A percentile compares a stretch with the other conserved stretches of the same genome.
phyloP scores from a whole-genome alignment of 2,329 filamentous ascomycete genomes.

The Xylariales sp. region DNA sequence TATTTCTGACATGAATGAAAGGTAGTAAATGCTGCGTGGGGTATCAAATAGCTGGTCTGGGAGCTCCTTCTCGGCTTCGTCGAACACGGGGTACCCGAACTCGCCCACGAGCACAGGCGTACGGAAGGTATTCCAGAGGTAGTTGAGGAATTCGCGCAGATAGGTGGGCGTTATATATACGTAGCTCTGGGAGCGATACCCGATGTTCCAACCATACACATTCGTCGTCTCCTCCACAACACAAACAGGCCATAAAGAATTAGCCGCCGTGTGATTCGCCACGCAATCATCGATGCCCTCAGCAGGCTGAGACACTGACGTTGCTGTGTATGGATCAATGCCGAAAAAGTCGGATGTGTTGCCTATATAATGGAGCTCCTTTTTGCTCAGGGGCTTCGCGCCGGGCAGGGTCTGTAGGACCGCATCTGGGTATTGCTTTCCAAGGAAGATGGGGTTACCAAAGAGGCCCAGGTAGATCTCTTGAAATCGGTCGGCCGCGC shows the following conservation, averaged over 20 bases:
- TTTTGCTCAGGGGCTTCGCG: constrained; percentile 37
- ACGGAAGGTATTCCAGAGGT: constrained; percentile 69
- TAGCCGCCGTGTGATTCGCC: constrained; percentile 51
- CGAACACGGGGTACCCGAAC: constrained; percentile 68
- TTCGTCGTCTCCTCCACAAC: constrained; percentile 60
- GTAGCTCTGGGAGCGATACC: constrained; percentile 65
- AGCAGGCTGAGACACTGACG: constrained; percentile 60
- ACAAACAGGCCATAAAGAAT: constrained; percentile 63
- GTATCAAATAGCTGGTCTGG: constrained; percentile 65
- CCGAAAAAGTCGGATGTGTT: constrained; percentile 66
- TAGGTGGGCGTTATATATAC: constrained; percentile 70
- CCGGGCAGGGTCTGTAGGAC: constrained; percentile 61
- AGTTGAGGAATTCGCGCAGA: constrained; percentile 66
- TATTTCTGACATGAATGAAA: constrained; percentile 64
- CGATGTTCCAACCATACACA: constrained; percentile 67
- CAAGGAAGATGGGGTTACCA: constrained; percentile 64
- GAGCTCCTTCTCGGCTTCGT: constrained; percentile 56
- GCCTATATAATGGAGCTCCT: constrained; percentile 61
- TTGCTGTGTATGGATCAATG: constrained; percentile 69
- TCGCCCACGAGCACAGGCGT: constrained; percentile 63
- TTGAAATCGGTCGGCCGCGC: constrained; percentile 60
- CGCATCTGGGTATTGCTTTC: constrained; percentile 61
- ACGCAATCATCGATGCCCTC: constrained; percentile 61
- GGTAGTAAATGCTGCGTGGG: constrained; percentile 65
- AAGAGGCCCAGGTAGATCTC: constrained; percentile 62